These are phyloP conservation scores for Jacaranda copaia DNA, from an alignment of 257 asterid species.

Conservation along the genomic window DNA sequence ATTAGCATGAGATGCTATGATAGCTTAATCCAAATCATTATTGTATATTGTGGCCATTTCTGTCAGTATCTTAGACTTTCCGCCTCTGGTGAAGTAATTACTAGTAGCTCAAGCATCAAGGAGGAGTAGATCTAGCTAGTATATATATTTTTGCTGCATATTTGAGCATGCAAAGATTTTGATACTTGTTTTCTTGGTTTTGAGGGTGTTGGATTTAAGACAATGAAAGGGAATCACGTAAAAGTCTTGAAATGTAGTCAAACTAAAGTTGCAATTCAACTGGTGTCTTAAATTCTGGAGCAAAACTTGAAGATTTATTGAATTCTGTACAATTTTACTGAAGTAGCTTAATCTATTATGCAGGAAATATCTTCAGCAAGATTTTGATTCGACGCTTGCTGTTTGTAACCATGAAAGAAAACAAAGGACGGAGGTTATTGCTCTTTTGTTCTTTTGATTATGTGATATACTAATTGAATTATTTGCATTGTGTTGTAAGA, in stretches of 20 bases:
- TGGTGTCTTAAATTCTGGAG: neutral
- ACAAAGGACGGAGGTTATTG: slow-evolving; percentile 84
- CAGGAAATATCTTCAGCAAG: slow-evolving; percentile 87
- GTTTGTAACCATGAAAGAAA: slow-evolving; percentile 86
- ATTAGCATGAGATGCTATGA: neutral
- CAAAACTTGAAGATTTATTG: neutral
- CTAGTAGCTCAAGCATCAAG: neutral
- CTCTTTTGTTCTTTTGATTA: neutral
- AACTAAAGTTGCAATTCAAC: neutral
- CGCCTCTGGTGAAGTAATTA: neutral
- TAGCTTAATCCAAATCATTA: neutral
- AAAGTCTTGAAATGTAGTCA: neutral
- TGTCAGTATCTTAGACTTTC: neutral
- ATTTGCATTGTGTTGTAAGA: neutral
- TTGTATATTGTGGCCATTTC: neutral
- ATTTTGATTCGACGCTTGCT: slow-evolving; percentile 90
- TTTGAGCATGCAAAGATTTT: neutral
- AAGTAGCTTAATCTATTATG: slow-evolving; percentile 34
- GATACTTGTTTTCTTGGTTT: slow-evolving; percentile 20
- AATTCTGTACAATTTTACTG: slow-evolving; percentile 38
- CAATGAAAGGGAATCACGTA: slow-evolving; percentile 2
- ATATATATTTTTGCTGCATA: slow-evolving; percentile 1
- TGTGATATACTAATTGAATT: neutral
- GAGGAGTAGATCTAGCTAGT: neutral
- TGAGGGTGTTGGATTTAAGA: slow-evolving; percentile 3